Evolutionary conservation across 2,329 filamentous ascomycete species (phyloP).

Genomic region (Aspergillus eucalypticola): DNA sequence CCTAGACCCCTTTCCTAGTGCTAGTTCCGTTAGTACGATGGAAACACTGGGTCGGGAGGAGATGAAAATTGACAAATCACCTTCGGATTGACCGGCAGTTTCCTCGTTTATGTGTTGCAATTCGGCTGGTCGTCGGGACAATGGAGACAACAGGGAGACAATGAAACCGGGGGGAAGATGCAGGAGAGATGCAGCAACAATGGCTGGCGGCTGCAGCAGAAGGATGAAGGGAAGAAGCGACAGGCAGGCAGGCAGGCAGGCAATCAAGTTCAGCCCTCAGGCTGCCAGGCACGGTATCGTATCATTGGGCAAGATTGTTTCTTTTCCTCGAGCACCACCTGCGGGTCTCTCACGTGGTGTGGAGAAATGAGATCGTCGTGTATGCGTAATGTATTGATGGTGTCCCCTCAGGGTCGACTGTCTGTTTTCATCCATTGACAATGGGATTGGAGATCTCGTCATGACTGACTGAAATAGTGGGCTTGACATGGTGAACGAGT

Average conservation of each 20-base stretch:
- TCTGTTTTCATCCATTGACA: background rate
- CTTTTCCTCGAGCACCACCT: background rate
- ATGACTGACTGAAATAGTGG: too few species aligned
- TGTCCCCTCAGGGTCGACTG: background rate
- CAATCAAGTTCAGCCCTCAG: background rate
- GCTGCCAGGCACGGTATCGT: background rate
- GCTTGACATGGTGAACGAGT: background rate
- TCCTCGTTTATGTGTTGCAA: background rate
- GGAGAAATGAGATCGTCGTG: constrained; percentile 6
- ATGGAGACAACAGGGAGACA: background rate
- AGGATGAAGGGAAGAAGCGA: background rate
- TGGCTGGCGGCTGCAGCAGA: background rate
- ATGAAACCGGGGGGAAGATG: background rate
- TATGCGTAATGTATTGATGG: background rate
- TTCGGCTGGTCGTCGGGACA: background rate
- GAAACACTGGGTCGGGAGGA: background rate
- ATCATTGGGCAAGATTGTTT: background rate
- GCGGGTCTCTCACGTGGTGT: constrained; percentile 9
- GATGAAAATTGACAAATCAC: background rate
- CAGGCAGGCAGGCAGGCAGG: background rate
- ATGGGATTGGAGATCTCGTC: background rate
- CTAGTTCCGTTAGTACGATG: background rate
- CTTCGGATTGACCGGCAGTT: background rate
- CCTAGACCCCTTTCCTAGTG: constrained; percentile 11
- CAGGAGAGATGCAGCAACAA: constrained; percentile 8